Evolutionary conservation across 129 eudicot genomes (phyloP).

Genomic region (Centrapalus pauciflorus): DNA sequence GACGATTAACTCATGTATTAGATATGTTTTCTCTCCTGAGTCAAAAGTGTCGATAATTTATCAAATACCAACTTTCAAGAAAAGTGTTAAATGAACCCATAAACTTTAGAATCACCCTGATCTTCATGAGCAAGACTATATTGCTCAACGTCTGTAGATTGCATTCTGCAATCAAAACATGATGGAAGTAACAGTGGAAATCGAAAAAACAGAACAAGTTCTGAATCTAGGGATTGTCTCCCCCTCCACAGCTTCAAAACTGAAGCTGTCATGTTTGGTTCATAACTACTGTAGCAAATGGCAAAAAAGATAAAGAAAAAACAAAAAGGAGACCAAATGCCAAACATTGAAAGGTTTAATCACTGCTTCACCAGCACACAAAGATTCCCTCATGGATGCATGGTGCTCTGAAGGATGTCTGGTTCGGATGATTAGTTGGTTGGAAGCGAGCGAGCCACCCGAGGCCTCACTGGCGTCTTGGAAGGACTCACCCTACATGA

Average conservation of each 20-base stretch:
- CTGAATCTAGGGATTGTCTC: constrained; percentile 16
- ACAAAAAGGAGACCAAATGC: neutral
- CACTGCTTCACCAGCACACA: constrained; percentile 28
- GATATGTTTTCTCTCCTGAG: too few species aligned
- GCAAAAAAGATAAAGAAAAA: constrained; percentile 10
- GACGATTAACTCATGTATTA: too few species aligned
- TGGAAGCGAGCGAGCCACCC: constrained; percentile 51
- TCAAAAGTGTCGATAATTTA: neutral
- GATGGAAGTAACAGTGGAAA: constrained; percentile 11
- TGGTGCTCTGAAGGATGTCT: constrained; percentile 20
- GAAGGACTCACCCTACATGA: constrained; percentile 93
- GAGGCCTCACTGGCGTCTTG: constrained; percentile 96
- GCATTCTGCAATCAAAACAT: constrained; percentile 36
- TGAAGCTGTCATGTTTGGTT: constrained; percentile 11
- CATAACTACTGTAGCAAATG: constrained; percentile 15
- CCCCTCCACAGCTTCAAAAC: constrained; percentile 31
- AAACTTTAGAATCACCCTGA: constrained; percentile 17
- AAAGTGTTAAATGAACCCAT: neutral
- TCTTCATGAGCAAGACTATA: constrained; percentile 16
- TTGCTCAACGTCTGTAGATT: constrained; percentile 16
- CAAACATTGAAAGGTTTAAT: constrained; percentile 20
- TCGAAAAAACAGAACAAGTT: neutral
- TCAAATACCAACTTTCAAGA: neutral
- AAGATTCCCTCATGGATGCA: constrained; percentile 30
- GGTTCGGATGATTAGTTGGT: constrained; percentile 31